phyloP scores from a whole-genome alignment of 768 basidiomycete genomes.

The Lepiota venenata region DNA sequence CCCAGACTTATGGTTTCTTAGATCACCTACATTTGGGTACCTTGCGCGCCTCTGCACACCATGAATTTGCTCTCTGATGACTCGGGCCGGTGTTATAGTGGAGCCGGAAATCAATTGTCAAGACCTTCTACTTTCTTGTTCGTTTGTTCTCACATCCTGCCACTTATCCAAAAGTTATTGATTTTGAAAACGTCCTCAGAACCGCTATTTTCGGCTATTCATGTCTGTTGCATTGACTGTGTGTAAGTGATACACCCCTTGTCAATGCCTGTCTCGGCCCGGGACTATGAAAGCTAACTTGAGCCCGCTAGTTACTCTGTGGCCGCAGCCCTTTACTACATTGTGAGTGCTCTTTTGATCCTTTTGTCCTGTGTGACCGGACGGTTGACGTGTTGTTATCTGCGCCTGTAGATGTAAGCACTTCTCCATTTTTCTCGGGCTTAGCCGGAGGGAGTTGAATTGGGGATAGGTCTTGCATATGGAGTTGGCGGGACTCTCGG shows the following conservation, averaged over 20 bases:
- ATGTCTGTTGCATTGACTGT: conserved; percentile 1
- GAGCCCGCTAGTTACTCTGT: neutral
- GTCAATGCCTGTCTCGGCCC: neutral
- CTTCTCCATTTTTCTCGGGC: neutral
- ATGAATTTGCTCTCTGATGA: neutral
- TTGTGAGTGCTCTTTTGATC: neutral
- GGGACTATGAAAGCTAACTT: neutral
- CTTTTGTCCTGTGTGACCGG: neutral
- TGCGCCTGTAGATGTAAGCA: neutral
- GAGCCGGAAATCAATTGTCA: conserved; percentile 4
- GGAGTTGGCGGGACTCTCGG: neutral
- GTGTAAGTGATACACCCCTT: neutral
- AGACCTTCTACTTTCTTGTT: conserved; percentile 3
- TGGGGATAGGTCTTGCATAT: neutral
- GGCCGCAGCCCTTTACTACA: neutral
- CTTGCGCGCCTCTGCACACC: neutral
- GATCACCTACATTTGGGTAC: neutral
- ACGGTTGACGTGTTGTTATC: too few species aligned
- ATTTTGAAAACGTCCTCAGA: neutral
- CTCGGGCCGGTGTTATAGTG: neutral
- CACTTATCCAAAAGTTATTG: neutral
- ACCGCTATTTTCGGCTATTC: neutral
- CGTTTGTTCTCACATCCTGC: neutral
- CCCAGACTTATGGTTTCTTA: neutral
- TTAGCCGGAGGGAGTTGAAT: neutral